These are phyloP conservation scores for Buddleja alternifolia DNA, from an alignment of 257 asterid species.

Conservation along the genomic window DNA sequence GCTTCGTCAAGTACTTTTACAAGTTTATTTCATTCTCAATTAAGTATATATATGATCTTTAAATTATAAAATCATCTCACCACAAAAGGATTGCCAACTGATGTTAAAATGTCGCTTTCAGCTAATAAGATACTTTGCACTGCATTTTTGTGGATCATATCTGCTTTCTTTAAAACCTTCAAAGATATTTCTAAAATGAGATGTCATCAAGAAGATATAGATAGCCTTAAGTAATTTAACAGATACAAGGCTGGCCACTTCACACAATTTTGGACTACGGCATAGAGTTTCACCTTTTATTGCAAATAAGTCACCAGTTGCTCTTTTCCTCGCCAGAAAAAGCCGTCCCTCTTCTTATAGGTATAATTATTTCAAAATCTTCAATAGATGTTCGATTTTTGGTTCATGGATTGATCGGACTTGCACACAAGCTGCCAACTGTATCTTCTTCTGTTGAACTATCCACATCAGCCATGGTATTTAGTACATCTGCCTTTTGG, in stretches of 20 bases:
- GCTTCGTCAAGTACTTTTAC: constrained; percentile 48
- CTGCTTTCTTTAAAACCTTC: constrained; percentile 95
- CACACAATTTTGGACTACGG: constrained; percentile 18
- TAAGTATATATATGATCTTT: constrained; percentile 24
- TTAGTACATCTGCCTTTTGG: constrained; percentile 57
- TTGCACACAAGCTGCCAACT: constrained; percentile 82
- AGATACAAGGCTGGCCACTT: constrained; percentile 13
- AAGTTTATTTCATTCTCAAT: constrained; percentile 27
- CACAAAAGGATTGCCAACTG: constrained; percentile 99
- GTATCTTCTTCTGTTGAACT: constrained; percentile 79
- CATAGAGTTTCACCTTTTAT: constrained; percentile 71
- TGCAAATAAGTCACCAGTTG: constrained; percentile 97
- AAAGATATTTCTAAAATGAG: constrained; percentile 32
- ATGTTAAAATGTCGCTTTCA: constrained; percentile 92
- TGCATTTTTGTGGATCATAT: constrained; percentile 94
- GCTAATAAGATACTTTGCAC: constrained; percentile 97
- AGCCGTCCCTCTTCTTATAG: constrained; percentile 99
- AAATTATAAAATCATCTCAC: constrained; percentile 61
- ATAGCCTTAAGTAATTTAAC: constrained; percentile 16
- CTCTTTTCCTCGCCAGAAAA: constrained; percentile 88
- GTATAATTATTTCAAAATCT: constrained; percentile 97
- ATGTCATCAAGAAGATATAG: constrained; percentile 20
- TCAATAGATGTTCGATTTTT: constrained; percentile 95
- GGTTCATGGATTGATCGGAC: constrained; percentile 82
- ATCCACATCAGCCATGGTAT: constrained; percentile 63